A percentile compares a stretch with the other conserved stretches of the same genome.
Conservation (phyloP, 495 filamentous ascomycete genomes). For the Elaphomyces granulatus region DNA sequence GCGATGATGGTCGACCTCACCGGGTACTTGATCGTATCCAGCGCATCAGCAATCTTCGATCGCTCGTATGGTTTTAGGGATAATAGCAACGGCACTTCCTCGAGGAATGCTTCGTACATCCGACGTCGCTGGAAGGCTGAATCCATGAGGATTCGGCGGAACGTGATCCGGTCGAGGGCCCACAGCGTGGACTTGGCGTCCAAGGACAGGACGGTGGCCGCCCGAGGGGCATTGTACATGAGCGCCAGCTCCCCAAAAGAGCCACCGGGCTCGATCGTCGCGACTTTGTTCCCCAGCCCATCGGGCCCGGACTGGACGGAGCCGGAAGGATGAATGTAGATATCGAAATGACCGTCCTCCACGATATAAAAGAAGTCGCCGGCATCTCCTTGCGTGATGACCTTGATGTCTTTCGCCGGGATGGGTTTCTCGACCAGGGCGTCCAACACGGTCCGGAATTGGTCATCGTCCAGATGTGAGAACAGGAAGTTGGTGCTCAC, state of each 20-base stretch:
- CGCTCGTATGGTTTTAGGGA: constrained; percentile 81
- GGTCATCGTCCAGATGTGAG: constrained; percentile 85
- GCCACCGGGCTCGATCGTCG: constrained; percentile 67
- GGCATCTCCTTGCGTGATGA: constrained; percentile 89
- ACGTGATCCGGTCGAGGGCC: constrained; percentile 90
- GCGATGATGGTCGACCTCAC: constrained; percentile 70
- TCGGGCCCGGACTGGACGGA: constrained; percentile 65
- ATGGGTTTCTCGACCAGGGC: constrained; percentile 92
- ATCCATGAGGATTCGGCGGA: constrained; percentile 97
- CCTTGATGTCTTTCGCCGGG: constrained; percentile 87
- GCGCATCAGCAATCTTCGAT: constrained; percentile 89
- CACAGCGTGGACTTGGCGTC: constrained; percentile 71
- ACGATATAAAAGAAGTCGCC: constrained; percentile 98
- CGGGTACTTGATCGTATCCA: constrained; percentile 78
- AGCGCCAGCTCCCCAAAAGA: constrained; percentile 96
- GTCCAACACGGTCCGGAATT: constrained; percentile 70
- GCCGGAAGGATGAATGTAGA: constrained; percentile 76
- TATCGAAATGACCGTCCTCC: constrained; percentile 78
- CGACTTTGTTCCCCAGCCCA: constrained; percentile 77
- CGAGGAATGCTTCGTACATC: constrained; percentile 96
- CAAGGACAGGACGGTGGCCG: constrained; percentile 83
- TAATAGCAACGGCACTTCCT: constrained; percentile 81
- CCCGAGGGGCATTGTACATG: constrained; percentile 97
- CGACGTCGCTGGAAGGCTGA: constrained; percentile 88
- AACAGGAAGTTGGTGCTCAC: constrained; percentile 90